A percentile compares a stretch with the other conserved stretches of the same genome.
Conservation (phyloP, 345 rosid species). For the Linum tenue region DNA sequence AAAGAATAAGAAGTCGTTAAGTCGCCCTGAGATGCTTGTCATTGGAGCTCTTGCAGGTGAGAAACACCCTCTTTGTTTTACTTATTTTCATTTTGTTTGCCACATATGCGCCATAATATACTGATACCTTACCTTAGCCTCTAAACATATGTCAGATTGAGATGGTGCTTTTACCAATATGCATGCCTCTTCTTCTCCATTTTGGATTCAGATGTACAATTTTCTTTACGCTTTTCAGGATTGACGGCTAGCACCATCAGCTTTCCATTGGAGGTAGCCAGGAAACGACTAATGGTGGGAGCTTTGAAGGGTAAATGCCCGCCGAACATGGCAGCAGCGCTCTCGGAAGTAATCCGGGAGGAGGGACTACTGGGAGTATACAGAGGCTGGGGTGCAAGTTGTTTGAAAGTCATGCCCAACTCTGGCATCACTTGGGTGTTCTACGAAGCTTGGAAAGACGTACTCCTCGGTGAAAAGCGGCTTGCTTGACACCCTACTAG, state of each 20-base stretch:
- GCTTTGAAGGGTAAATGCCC: slow-evolving; percentile 82
- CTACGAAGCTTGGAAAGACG: slow-evolving; percentile 96
- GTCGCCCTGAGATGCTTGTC: slow-evolving; percentile 84
- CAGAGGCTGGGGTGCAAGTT: slow-evolving; percentile 99
- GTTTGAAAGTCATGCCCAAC: slow-evolving; percentile 92
- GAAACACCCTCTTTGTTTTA: background rate
- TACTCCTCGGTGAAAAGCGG: slow-evolving; percentile 41
- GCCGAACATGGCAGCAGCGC: slow-evolving; percentile 81
- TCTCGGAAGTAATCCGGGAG: slow-evolving; percentile 73
- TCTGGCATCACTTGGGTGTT: slow-evolving; percentile 98
- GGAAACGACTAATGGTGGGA: slow-evolving; percentile 98
- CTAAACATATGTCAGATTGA: no score
- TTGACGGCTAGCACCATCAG: slow-evolving; percentile 91
- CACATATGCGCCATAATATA: no score
- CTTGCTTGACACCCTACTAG: slow-evolving; percentile 11
- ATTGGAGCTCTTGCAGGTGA: slow-evolving; percentile 90
- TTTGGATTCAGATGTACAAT: background rate
- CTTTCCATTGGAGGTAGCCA: slow-evolving; percentile 92
- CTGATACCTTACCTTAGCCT: no score
- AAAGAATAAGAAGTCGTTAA: slow-evolving; percentile 73
- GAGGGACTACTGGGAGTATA: slow-evolving; percentile 76
- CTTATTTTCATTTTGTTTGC: no score
- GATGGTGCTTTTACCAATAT: no score
- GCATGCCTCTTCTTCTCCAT: background rate
- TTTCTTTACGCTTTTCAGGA: slow-evolving; percentile 31